Conservation (phyloP, 805 yeast genomes). For the Jamesozyma piceae region DNA sequence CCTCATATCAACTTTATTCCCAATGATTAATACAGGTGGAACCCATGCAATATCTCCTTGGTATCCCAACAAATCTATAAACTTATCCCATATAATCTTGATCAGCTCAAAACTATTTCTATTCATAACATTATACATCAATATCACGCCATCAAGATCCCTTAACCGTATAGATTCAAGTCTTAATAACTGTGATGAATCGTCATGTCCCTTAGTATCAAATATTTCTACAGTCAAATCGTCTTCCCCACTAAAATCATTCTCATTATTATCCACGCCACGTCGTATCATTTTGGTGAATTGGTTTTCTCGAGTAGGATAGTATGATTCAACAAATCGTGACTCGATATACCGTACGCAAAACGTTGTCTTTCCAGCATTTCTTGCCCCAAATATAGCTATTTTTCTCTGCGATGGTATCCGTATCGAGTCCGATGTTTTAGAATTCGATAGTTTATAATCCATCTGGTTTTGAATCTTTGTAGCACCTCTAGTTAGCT, state of each 20-base stretch:
- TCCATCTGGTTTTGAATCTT: not conserved
- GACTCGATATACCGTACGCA: conserved; percentile 80
- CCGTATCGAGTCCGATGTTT: not conserved
- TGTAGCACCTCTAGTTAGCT: not conserved
- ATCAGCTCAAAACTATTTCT: conserved; percentile 69
- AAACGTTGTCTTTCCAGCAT: conserved; percentile 82
- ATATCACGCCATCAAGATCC: conserved; percentile 74
- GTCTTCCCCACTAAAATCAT: not conserved
- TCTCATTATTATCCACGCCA: conserved; percentile 48
- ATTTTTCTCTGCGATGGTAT: conserved; percentile 35
- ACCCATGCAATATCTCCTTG: conserved; percentile 18
- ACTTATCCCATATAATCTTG: conserved; percentile 71
- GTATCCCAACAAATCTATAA: conserved; percentile 46
- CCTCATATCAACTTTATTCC: conserved; percentile 21
- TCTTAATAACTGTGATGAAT: conserved; percentile 60
- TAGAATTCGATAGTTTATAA: conserved; percentile 1
- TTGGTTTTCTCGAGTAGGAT: conserved; percentile 86
- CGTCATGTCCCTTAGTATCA: conserved; percentile 93
- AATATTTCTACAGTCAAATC: conserved; percentile 57
- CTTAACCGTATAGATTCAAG: conserved; percentile 54
- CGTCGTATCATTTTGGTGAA: conserved; percentile 50
- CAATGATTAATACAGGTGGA: conserved; percentile 67
- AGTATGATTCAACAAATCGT: conserved; percentile 79
- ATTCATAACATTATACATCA: conserved; percentile 76
- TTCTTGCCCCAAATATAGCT: conserved; percentile 80